A percentile compares a stretch with the other conserved stretches of the same genome.
Evolutionary conservation across 2,329 filamentous ascomycete genomes (phyloP).

Genomic region (Beauveria rudraprayagi): DNA sequence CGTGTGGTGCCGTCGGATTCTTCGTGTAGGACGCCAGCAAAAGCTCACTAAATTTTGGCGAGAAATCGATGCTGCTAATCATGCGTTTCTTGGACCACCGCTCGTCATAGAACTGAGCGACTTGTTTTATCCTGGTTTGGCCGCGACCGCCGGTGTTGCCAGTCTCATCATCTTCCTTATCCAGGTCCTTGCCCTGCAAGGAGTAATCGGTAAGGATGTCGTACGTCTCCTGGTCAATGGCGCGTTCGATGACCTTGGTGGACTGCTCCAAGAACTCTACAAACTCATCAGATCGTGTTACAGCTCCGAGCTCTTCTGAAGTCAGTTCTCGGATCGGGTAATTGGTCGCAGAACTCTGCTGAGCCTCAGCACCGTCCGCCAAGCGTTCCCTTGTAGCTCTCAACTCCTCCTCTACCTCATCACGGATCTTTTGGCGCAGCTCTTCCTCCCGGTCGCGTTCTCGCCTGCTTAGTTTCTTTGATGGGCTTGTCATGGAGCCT

Average conservation of each 20-base stretch:
- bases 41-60: conserved; percentile 88
- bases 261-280: conserved; percentile 91
- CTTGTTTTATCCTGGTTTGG: conserved; percentile 70
- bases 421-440: conserved; percentile 71
- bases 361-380: conserved; percentile 32
- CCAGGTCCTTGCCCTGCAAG: conserved; percentile 62
- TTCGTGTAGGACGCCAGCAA: conserved; percentile 94
- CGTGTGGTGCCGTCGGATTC: conserved; percentile 88
- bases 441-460: conserved; percentile 83
- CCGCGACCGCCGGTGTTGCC: conserved; percentile 64
- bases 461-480: conserved; percentile 69
- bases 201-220: conserved; percentile 95
- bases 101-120: conserved; percentile 89
- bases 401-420: conserved; percentile 89
- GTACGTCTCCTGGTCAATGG: conserved; percentile 82
- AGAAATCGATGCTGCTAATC: conserved; percentile 93
- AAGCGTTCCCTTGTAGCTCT: conserved; percentile 59
- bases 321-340: conserved; percentile 77
- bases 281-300: conserved; percentile 88
- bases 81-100: conserved; percentile 96
- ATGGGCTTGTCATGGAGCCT: conserved; percentile 49
- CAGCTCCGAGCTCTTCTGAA: conserved; percentile 78
- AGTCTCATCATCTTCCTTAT: conserved; percentile 75
- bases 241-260: conserved; percentile 93
- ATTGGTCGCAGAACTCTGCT: conserved; percentile 31